These are phyloP conservation scores for Podospora bellae-mahoneyi DNA, from an alignment of 495 filamentous ascomycete species.

Conservation along the genomic window DNA sequence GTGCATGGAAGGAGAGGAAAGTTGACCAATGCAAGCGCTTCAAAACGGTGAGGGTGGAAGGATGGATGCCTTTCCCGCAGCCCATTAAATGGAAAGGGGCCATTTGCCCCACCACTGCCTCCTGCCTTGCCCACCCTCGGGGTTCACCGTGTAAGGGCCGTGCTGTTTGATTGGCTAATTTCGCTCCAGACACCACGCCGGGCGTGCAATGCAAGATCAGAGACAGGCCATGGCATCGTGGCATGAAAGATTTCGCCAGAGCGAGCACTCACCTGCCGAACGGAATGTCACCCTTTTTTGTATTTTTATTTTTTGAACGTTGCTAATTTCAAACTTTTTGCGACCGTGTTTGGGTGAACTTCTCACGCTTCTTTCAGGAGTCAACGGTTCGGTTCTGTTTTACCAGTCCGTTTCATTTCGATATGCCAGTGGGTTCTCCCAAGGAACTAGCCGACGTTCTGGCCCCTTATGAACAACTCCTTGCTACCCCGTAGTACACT, in stretches of 20 bases:
- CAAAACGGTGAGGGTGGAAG: conserved; percentile 23
- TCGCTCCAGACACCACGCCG: neutral
- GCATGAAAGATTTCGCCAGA: neutral
- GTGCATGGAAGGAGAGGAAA: conserved; percentile 7
- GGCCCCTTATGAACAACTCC: too few species aligned
- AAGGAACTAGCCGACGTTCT: neutral
- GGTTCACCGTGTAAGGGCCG: conserved; percentile 7
- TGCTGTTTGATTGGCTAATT: neutral
- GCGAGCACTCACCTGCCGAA: conserved; percentile 5
- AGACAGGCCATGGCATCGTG: neutral
- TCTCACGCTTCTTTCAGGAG: neutral
- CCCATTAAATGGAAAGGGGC: conserved; percentile 24
- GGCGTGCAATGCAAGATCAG: conserved; percentile 14
- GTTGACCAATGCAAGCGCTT: conserved; percentile 23
- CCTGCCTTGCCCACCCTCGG: conserved; percentile 12
- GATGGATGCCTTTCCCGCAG: conserved; percentile 19
- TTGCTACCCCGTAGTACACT: neutral
- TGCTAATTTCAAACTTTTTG: conserved; percentile 1
- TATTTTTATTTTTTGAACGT: neutral
- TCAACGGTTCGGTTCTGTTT: neutral
- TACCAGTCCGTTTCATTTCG: neutral
- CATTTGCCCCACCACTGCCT: neutral
- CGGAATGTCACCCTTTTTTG: neutral
- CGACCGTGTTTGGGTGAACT: neutral
- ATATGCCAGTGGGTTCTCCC: neutral